Base-by-base conservation (phyloP, 2,329 filamentous ascomycete genomes). In the Orbilia oligospora region DNA sequence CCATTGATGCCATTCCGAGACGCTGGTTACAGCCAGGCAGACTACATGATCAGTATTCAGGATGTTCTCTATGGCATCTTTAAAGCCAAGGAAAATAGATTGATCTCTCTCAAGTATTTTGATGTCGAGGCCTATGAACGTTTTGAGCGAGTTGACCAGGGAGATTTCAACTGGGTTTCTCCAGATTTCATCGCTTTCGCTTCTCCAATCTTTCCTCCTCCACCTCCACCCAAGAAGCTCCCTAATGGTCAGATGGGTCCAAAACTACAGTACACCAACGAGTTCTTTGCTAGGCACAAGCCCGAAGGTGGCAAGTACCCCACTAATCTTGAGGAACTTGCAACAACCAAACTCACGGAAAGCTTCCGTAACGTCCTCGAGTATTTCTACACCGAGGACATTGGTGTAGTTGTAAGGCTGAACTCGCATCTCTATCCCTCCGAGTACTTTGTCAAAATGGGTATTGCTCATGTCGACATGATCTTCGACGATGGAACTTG, bases 101-200 rank as follows among this genome's bases (percentile, higher is more conserved):
- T 97, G 82, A 97, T 94, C 83, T 92, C 93, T 69, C 87, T 99
- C 76, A 94, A 97, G 84, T 93, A 96, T 84, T 99, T 99, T 84
- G 94, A 95, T 83, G 88, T 99, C 20, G 94, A 97, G 86, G 93
- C 97, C 79, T 99, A 99, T 84, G 96, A 99, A 86, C 92, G 90
- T 84, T 99, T 90, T 82, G 96, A 99, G 86, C 90, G 96, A 75
- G 96, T 99, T 20, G 96, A 99, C 84, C 94, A 97, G 87, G 96
- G 96, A 80, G 96, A 99, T 86, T 99, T 99, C 91, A 99, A 99
- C 89, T 99, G 96, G 96, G 89, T 99, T 76, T 97, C 94, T 5
- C 94, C 95, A 8, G 88, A 94, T 83, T 99, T 99, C 86, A 89
- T 99, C 65, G 96, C 96, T 22, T 98, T 99, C 84, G 96, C 96